Evolutionary conservation across 169 alveolate genomes (phyloP).

Genomic region (Cryptosporidium sp.): DNA sequence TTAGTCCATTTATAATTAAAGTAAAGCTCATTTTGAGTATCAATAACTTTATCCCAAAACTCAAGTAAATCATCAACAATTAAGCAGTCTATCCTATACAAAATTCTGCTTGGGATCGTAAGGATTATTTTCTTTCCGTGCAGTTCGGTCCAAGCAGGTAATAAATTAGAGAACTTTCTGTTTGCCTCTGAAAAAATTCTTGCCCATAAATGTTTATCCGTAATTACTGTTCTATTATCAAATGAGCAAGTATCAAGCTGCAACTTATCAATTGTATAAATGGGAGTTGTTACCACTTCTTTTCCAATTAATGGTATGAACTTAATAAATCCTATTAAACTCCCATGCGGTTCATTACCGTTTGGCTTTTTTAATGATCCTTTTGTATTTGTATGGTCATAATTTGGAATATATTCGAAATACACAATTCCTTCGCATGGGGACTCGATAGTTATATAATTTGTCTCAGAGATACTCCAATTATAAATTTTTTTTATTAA

Average conservation of each 20-base stretch:
- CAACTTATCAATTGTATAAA: constrained; percentile 6
- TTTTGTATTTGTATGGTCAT: neutral
- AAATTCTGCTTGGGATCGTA: constrained; percentile 38
- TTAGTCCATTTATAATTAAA: constrained; percentile 31
- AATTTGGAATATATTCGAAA: constrained; percentile 20
- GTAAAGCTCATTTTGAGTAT: constrained; percentile 48
- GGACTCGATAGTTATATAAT: constrained; percentile 31
- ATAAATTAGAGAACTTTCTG: neutral
- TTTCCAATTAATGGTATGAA: constrained; percentile 2
- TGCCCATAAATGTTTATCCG: constrained; percentile 11
- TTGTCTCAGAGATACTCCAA: constrained; percentile 16
- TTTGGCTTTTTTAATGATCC: neutral
- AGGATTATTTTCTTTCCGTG: constrained; percentile 56
- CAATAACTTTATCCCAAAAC: constrained; percentile 66
- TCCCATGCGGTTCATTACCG: neutral
- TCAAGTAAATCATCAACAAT: constrained; percentile 18
- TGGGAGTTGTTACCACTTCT: constrained; percentile 20
- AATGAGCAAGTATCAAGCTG: too few relatives aligned
- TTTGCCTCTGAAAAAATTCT: neutral
- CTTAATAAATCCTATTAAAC: constrained; percentile 8
- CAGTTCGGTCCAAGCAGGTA: constrained; percentile 50
- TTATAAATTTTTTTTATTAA: constrained; percentile 24
- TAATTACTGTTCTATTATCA: constrained; percentile 7
- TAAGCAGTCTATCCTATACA: neutral
- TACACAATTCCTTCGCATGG: constrained; percentile 68